Evolutionary conservation across 2,329 filamentous ascomycete genomes (phyloP), one percentile per base, ranked within the genome.

Genomic region (Microdochium nivale): DNA sequence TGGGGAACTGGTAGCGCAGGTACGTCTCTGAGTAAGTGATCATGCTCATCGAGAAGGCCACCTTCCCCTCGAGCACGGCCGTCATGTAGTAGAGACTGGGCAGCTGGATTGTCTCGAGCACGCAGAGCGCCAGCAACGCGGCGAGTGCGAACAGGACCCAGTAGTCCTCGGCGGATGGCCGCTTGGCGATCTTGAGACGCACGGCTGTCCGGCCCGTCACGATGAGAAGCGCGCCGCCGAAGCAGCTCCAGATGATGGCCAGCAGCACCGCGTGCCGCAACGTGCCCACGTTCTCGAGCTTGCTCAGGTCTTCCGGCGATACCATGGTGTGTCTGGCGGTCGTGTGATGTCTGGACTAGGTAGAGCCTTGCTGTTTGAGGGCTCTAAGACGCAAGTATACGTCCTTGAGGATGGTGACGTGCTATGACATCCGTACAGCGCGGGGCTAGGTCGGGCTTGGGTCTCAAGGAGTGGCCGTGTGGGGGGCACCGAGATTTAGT

Each of bases 91-190:
- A 60, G 11, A 60, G 53, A 37, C 57, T 58, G 37, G 58, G 59
- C 37, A 60, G 55, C 53, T 62, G 60, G 48, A 62, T 58, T 2
- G 60, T 62, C 54, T 62, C 60, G 55, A 62, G 60, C 47, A 58
- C 50, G 54, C 32, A 52, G 3, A 30, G 24, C 10, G 60, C 57
- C 30, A 64, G 49, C 21, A 65, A 51, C 30, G 58, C 49, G 4
- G 59, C 50, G 51, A 63, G 59, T 25, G 63, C 64, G 11, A 63
- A 52, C 47, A 62, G 57, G 32, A 66, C 62, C 60, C 60, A 65
- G 57, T 58, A 64, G 57, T 67, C 64, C 49, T 66, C 65, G 16
- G 50, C 43, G 27, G 57, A 52, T 11, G 61, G 51, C 25, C 51
- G 51, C 47, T 51, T 24, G 49, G 59, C 49, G 35, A 46, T 48